A percentile compares a stretch with the other conserved stretches of the same genome.
Evolutionary conservation across 371 early-diverging fungal genomes (phyloP).

Genomic region (Mucor indicus): DNA sequence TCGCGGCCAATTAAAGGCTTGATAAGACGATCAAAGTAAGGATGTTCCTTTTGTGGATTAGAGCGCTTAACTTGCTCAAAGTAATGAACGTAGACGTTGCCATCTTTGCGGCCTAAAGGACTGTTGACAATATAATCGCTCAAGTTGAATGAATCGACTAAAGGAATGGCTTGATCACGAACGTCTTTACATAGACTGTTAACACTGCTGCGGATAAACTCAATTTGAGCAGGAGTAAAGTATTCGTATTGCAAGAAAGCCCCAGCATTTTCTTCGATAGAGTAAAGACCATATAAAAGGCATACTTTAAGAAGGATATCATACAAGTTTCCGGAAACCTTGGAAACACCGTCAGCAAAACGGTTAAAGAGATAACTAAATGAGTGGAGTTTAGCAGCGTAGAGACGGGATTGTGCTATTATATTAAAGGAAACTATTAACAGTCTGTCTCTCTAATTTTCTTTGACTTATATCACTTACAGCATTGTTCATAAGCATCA

Average conservation of each 20-base stretch:
- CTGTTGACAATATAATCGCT: slow-evolving; percentile 88
- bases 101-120: slow-evolving; percentile 86
- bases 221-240: slow-evolving; percentile 74
- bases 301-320: slow-evolving; percentile 67
- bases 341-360: slow-evolving; percentile 74
- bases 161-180: slow-evolving; percentile 78
- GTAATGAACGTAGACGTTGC: slow-evolving; percentile 87
- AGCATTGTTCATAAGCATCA: slow-evolving; percentile 87
- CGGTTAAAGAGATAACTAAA: slow-evolving; percentile 84
- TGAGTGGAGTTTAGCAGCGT: slow-evolving; percentile 85
- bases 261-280: slow-evolving; percentile 81
- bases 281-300: slow-evolving; percentile 79
- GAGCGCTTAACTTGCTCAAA: slow-evolving; percentile 77
- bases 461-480: slow-evolving; percentile 23
- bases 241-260: slow-evolving; percentile 86
- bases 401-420: slow-evolving; percentile 68
- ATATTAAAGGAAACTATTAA: not conserved
- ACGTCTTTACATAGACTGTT: slow-evolving; percentile 69
- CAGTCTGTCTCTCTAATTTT: not conserved
- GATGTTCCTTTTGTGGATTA: slow-evolving; percentile 73
- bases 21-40: slow-evolving; percentile 81
- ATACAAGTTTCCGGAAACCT: slow-evolving; percentile 45
- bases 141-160: slow-evolving; percentile 87
- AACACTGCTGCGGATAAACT: slow-evolving; percentile 62
- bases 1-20: slow-evolving; percentile 78